phyloP scores from a whole-genome alignment of 1,139 yeast species.

The Pichia sp. region DNA sequence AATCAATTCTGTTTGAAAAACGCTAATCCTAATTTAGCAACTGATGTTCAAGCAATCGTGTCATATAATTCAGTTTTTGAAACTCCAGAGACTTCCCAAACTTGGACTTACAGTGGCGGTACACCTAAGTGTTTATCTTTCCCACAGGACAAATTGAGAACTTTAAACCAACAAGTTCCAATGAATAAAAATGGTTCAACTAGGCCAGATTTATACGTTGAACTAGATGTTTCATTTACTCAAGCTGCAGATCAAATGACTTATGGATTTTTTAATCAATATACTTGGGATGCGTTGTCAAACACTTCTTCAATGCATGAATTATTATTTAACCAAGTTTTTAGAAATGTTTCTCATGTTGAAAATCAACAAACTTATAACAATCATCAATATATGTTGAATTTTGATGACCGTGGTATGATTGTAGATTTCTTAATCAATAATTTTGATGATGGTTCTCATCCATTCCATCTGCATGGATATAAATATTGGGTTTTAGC shows the following conservation, averaged over 20 bases:
- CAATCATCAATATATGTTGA: conserved; percentile 12
- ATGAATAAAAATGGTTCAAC: conserved; percentile 20
- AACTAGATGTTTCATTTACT: conserved; percentile 23
- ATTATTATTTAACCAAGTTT: conserved; percentile 9
- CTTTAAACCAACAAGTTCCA: conserved; percentile 24
- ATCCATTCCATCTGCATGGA: conserved; percentile 74
- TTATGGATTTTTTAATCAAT: conserved; percentile 14
- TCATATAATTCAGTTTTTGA: conserved; percentile 26
- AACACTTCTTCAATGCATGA: conserved; percentile 16
- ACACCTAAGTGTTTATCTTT: conserved; percentile 31
- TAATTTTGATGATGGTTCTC: conserved; percentile 62
- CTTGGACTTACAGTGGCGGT: conserved; percentile 31
- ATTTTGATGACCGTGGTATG: conserved; percentile 16
- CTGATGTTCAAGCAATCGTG: conserved; percentile 33
- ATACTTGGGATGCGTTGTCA: conserved; percentile 10
- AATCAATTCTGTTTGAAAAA: conserved; percentile 34
- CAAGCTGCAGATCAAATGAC: conserved; percentile 14
- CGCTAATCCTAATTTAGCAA: conserved; percentile 30
- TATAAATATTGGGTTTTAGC: conserved; percentile 41
- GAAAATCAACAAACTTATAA: conserved; percentile 6
- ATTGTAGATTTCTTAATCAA: conserved; percentile 58
- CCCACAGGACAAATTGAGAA: conserved; percentile 28
- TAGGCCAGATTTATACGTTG: conserved; percentile 21
- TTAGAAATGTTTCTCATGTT: conserved; percentile 3
- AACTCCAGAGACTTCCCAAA: conserved; percentile 11